Evolutionary conservation across 805 yeast species (phyloP).

Genomic region (Hanseniaspora hatyaiensis): DNA sequence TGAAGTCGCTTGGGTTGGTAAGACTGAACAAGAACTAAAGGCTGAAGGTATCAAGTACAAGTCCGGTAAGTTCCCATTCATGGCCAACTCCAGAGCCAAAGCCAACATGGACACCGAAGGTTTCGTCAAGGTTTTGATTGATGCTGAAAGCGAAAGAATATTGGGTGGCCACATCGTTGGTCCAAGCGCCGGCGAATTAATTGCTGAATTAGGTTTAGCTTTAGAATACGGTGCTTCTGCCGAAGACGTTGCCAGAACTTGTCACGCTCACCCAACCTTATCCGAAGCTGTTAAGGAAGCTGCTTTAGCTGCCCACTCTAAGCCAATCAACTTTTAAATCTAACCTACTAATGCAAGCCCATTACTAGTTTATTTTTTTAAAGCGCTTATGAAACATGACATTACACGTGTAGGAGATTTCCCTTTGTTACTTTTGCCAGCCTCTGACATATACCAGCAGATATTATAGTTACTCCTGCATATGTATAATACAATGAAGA

Average conservation of each 20-base stretch:
- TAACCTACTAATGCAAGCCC: no score
- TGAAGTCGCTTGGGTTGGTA: slow-evolving; percentile 99
- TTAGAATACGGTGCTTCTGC: slow-evolving; percentile 97
- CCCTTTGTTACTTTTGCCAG: no score
- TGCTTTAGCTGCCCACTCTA: slow-evolving; percentile 79
- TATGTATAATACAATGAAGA: not conserved
- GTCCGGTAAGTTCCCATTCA: slow-evolving; percentile 95
- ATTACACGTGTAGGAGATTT: not conserved
- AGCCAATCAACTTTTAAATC: slow-evolving; percentile 71
- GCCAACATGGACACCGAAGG: slow-evolving; percentile 96
- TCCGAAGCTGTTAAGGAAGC: slow-evolving; percentile 98
- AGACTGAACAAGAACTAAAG: slow-evolving; percentile 87
- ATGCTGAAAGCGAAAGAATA: slow-evolving; percentile 92
- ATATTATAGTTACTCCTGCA: not conserved
- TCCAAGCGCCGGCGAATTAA: slow-evolving; percentile 99
- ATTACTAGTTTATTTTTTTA: no score
- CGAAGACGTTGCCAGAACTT: slow-evolving; percentile 92
- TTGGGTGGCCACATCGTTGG: slow-evolving; percentile 96
- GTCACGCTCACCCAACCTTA: slow-evolving; percentile 98
- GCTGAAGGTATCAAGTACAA: slow-evolving; percentile 83
- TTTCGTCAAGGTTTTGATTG: slow-evolving; percentile 88
- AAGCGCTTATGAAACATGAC: no score
- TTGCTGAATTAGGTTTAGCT: slow-evolving; percentile 96
- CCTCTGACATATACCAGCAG: no score
- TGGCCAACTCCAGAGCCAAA: slow-evolving; percentile 99